Conservation (phyloP, 2,329 filamentous ascomycete genomes). For the Dendryphion nanum region DNA sequence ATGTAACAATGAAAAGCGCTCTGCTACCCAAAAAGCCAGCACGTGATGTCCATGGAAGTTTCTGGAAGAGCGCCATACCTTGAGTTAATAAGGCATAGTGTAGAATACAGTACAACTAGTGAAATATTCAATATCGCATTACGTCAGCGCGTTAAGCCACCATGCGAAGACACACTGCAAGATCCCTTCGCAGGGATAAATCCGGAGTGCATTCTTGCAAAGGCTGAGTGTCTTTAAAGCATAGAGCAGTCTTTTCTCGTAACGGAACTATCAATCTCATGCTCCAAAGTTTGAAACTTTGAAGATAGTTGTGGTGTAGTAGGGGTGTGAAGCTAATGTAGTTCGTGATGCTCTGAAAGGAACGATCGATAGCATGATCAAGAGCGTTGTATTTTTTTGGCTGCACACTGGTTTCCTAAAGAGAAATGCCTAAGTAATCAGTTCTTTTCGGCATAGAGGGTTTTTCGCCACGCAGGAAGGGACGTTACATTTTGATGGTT, state of each 20-base stretch:
- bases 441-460: conserved; percentile 4
- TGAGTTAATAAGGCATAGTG: conserved; percentile 1
- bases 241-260: conserved; percentile 1
- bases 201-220: conserved; percentile 1
- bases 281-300: conserved; percentile 1
- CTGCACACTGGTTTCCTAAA: conserved; percentile 3
- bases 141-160: conserved; percentile 2
- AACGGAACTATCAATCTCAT: background rate
- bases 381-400: conserved; percentile 7
- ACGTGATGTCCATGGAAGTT: conserved; percentile 1
- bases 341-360: conserved; percentile 3
- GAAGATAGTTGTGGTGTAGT: background rate
- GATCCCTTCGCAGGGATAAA: conserved; percentile 1
- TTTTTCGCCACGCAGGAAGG: conserved; percentile 5
- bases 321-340: conserved; percentile 3
- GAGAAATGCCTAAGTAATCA: conserved; percentile 6
- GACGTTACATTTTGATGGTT: no score
- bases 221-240: background rate
- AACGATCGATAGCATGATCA: conserved; percentile 3
- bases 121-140: background rate
- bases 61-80: conserved; percentile 3
- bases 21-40: conserved; percentile 1
- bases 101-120: background rate
- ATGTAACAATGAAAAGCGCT: no score
- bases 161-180: background rate